Conservation (phyloP, 2,329 filamentous ascomycete species). For the Fusarium cicatricum region DNA sequence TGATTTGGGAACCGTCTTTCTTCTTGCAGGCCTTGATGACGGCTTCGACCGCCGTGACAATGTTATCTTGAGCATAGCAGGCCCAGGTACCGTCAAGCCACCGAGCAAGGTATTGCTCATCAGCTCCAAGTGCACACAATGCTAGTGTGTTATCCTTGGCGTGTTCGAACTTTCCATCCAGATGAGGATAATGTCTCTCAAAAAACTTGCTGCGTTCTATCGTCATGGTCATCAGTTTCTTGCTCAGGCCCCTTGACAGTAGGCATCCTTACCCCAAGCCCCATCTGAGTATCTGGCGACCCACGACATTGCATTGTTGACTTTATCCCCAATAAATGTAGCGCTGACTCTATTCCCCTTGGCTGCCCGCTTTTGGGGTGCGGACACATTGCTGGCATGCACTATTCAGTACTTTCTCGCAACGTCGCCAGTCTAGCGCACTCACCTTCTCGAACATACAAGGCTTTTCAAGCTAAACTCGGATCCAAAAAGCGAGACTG, state of each 20-base stretch:
- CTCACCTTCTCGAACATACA: not conserved
- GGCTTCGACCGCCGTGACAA: not conserved
- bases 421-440: not conserved
- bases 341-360: not conserved
- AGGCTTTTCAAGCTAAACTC: not conserved
- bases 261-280: conserved; percentile 5
- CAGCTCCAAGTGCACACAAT: conserved; percentile 1
- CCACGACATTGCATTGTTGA: not conserved
- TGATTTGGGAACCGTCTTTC: not conserved
- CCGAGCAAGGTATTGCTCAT: not conserved
- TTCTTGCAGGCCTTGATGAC: not conserved
- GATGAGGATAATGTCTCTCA: not conserved
- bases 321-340: not conserved
- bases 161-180: not conserved
- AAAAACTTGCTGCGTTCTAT: not conserved
- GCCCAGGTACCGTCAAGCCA: conserved; percentile 1
- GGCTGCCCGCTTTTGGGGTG: not conserved
- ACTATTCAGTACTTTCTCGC: too few relatives aligned
- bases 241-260: not conserved
- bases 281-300: conserved; percentile 2
- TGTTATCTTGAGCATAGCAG: not conserved
- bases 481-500: not conserved
- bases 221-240: not conserved
- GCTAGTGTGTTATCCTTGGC: not conserved
- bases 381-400: too few relatives aligned